Base-by-base conservation (phyloP, 306 rosid genomes). In the Delonix regia region DNA sequence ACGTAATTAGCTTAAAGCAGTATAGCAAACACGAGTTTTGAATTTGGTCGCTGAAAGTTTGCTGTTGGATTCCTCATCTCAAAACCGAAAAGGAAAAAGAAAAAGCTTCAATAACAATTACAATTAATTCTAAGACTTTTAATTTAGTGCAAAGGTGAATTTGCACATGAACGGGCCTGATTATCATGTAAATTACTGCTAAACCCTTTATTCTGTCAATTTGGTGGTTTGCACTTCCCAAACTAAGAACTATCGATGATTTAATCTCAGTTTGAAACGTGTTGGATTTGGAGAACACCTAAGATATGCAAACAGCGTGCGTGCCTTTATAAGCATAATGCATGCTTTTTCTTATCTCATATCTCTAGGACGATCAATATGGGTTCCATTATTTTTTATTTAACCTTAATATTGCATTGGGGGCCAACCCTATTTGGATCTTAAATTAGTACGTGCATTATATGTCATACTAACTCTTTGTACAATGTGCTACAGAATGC, bases 341-440 rank as follows among this genome's bases (percentile, higher is more conserved):
- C 1, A 41, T 71, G 22, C 36, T 0, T 47, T 34, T 7, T 24
- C 80, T 12, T 2, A n/a, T 76, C 34, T 48, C 27, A 21, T 27
- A 45, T 76, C 18, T 36, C 39, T 49, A 14, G 12, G 57, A 79
- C 21, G 1, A 22, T 25, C 25, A 21, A 1, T 14, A 16, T 9
- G 21, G 42, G 63, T 45, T 8, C 14, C 6, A 0, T 21, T 30
- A 33, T 3, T 18, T 69, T 39, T 0, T 42, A 56, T 44, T 74
- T 13, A 44, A 42, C 33, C 14, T 28, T 42, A 7, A 55, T 48
- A 28, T 52, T 5, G 2, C 27, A 7, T 42, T 56, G 75, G 30
- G 14, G 13, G 72, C 36, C 27, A 73, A 25, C 19, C 65, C 49
- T 75, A 16, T 78, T 48, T 82, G 21, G 51, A 27, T 39, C 68